phyloP scores from a whole-genome alignment of 371 early-diverging fungal species.

The Spiromyces aspiralis region DNA sequence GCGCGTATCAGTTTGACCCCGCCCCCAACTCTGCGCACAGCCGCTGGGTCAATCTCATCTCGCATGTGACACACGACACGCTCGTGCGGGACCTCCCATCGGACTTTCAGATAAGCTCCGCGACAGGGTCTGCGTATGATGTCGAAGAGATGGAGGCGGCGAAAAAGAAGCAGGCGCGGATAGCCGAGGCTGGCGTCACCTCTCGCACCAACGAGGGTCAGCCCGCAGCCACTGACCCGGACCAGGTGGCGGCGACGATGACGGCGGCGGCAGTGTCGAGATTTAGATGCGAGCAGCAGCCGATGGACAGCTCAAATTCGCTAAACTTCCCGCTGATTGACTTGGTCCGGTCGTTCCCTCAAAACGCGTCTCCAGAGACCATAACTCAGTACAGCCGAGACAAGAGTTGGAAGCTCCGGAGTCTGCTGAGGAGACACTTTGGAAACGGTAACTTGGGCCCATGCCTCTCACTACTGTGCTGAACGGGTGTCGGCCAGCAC shows the following conservation, averaged over 20 bases:
- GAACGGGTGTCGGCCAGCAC: too few relatives aligned
- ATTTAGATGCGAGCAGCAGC: conserved; percentile 2
- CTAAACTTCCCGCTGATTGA: conserved; percentile 47
- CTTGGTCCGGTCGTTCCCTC: conserved; percentile 62
- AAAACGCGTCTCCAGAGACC: conserved; percentile 48
- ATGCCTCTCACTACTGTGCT: too few relatives aligned
- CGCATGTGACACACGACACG: conserved; percentile 38
- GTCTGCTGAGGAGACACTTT: conserved; percentile 30
- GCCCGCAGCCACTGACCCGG: conserved; percentile 2
- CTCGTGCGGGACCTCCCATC: conserved; percentile 44
- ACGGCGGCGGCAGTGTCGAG: not conserved
- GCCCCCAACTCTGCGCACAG: conserved; percentile 32
- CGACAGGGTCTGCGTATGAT: conserved; percentile 30
- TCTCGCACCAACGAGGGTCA: not conserved
- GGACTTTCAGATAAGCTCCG: conserved; percentile 30
- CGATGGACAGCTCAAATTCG: conserved; percentile 7
- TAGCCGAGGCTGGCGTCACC: conserved; percentile 1
- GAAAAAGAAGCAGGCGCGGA: conserved; percentile 8
- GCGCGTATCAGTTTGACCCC: conserved; percentile 67
- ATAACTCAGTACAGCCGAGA: conserved; percentile 71
- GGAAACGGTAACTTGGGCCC: conserved; percentile 25
- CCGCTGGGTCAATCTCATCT: conserved; percentile 56
- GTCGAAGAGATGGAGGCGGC: conserved; percentile 26
- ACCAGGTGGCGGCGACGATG: not conserved
- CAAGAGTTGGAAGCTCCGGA: conserved; percentile 65